Evolutionary conservation across 2,329 filamentous ascomycete species (phyloP).

Genomic region (Erysiphe pulchra): DNA sequence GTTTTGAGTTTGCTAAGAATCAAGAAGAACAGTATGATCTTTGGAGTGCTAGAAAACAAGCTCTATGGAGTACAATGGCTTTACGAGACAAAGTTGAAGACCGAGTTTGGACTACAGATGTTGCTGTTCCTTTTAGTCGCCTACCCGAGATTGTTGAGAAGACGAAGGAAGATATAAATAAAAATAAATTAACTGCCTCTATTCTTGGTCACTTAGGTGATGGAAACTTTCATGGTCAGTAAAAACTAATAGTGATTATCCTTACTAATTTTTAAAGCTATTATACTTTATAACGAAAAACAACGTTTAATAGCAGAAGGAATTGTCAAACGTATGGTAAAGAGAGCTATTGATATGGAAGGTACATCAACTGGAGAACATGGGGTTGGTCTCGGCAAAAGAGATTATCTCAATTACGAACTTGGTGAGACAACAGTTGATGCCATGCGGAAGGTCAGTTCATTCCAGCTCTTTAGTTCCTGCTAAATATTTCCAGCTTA

Average conservation of each 20-base stretch:
- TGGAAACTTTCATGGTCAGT: constrained; percentile 45
- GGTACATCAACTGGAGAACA: constrained; percentile 73
- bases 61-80: constrained; percentile 57
- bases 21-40: constrained; percentile 48
- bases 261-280: constrained; percentile 11
- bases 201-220: constrained; percentile 53
- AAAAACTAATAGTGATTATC: not conserved
- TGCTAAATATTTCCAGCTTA: constrained; percentile 26
- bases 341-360: constrained; percentile 61
- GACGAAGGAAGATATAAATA: constrained; percentile 35
- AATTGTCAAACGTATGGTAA: constrained; percentile 63
- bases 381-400: constrained; percentile 61
- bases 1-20: constrained; percentile 53
- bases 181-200: constrained; percentile 29
- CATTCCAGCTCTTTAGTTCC: not conserved
- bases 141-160: constrained; percentile 54
- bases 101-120: constrained; percentile 65
- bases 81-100: constrained; percentile 32
- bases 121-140: constrained; percentile 55
- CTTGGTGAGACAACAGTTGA: constrained; percentile 50
- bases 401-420: constrained; percentile 60
- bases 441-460: constrained; percentile 47
- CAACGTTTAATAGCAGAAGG: constrained; percentile 41
- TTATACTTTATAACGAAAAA: constrained; percentile 36
- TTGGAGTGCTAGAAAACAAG: constrained; percentile 66